Conservation (phyloP, 2,329 filamentous ascomycete genomes). For the Penicillium sp. region DNA sequence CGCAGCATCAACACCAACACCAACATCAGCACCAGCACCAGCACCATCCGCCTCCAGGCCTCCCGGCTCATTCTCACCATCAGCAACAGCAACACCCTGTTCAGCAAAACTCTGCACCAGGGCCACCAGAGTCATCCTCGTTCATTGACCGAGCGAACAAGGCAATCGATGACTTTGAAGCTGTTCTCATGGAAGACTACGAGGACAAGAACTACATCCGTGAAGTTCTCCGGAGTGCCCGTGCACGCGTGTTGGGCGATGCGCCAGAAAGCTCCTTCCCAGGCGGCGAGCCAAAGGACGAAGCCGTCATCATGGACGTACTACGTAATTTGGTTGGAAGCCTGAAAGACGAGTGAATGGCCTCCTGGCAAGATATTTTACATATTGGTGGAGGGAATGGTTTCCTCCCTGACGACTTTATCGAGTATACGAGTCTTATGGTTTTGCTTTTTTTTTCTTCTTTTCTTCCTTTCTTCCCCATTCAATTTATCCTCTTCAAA, state of each 20-base stretch:
- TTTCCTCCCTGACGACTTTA: slow-evolving; percentile 26
- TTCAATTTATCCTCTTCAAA: slow-evolving; percentile 10
- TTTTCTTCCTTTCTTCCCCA: neutral
- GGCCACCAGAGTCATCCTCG: slow-evolving; percentile 33
- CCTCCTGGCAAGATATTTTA: neutral
- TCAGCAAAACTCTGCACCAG: slow-evolving; percentile 26
- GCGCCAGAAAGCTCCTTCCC: slow-evolving; percentile 45
- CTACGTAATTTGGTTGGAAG: slow-evolving; percentile 42
- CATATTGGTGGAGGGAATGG: slow-evolving; percentile 11
- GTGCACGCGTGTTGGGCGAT: slow-evolving; percentile 41
- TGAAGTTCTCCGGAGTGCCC: slow-evolving; percentile 45
- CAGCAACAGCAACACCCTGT: slow-evolving; percentile 24
- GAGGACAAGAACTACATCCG: slow-evolving; percentile 49
- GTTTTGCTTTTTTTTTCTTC: slow-evolving; percentile 7
- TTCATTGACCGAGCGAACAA: slow-evolving; percentile 46
- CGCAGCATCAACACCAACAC: slow-evolving; percentile 8
- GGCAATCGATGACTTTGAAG: slow-evolving; percentile 47
- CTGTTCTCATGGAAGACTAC: slow-evolving; percentile 47
- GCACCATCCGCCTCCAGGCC: slow-evolving; percentile 24
- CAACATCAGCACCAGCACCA: slow-evolving; percentile 28
- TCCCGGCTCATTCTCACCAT: slow-evolving; percentile 17
- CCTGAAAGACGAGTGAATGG: slow-evolving; percentile 37
- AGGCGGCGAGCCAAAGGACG: slow-evolving; percentile 46
- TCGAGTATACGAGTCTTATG: slow-evolving; percentile 31
- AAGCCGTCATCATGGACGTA: slow-evolving; percentile 45